Percentiles rank a stretch among this genome's conserved stretches.
Evolutionary conservation across 1,139 yeast genomes (phyloP).

Genomic region (Scheffersomyces segobiensis): DNA sequence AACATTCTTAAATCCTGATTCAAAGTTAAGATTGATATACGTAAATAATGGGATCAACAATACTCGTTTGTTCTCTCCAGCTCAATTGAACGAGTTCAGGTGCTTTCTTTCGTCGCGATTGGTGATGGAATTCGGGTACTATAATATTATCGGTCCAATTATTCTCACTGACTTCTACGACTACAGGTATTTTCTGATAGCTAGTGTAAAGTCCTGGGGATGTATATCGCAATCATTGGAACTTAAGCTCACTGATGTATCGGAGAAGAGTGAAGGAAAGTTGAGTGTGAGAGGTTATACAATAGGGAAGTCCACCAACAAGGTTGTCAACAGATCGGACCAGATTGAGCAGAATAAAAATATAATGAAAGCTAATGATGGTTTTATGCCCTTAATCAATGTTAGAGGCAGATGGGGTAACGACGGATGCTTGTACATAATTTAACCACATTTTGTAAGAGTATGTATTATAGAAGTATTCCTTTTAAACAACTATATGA

Average conservation of each 20-base stretch:
- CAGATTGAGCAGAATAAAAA: slow-evolving; percentile 22
- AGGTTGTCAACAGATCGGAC: slow-evolving; percentile 13
- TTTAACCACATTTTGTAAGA: background rate
- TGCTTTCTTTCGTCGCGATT: slow-evolving; percentile 51
- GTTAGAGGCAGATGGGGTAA: slow-evolving; percentile 62
- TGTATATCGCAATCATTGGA: slow-evolving; percentile 54
- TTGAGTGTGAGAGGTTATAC: slow-evolving; percentile 64
- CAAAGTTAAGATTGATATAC: slow-evolving; percentile 41
- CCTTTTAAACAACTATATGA: slow-evolving; percentile 7
- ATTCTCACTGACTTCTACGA: slow-evolving; percentile 62
- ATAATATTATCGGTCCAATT: slow-evolving; percentile 57
- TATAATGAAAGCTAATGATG: slow-evolving; percentile 46
- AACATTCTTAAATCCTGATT: slow-evolving; percentile 1
- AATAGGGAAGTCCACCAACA: slow-evolving; percentile 50
- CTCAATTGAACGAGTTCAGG: slow-evolving; percentile 43
- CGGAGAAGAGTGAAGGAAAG: slow-evolving; percentile 44
- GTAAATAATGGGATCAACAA: slow-evolving; percentile 25
- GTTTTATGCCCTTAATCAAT: slow-evolving; percentile 58
- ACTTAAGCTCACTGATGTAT: slow-evolving; percentile 41
- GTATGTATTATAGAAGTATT: background rate
- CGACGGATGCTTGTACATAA: slow-evolving; percentile 70
- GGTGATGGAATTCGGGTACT: slow-evolving; percentile 51
- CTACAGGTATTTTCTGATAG: slow-evolving; percentile 43
- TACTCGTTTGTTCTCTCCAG: slow-evolving; percentile 18
- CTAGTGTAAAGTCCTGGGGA: slow-evolving; percentile 32